phyloP scores from a whole-genome alignment of 2,329 filamentous ascomycete genomes.

The Chaetomiaceae sp. region DNA sequence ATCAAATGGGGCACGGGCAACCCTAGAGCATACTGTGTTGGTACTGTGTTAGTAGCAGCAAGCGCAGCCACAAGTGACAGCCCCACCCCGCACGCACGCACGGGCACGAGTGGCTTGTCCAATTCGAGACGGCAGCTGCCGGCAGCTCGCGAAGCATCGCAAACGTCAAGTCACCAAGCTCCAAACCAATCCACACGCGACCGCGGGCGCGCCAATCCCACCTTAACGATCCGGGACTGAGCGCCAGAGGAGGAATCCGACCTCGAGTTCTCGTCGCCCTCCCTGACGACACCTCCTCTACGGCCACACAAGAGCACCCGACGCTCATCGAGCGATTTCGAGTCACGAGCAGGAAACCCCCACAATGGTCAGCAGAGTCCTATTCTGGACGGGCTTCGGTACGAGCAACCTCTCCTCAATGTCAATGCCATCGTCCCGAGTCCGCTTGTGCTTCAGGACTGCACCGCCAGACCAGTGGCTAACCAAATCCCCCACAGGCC shows the following conservation, averaged over 20 bases:
- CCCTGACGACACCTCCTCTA: background rate
- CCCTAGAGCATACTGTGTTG: no score
- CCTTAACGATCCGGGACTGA: background rate
- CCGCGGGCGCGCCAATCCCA: slow-evolving; percentile 8
- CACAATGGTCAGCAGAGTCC: slow-evolving; percentile 57
- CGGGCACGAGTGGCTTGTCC: slow-evolving; percentile 7
- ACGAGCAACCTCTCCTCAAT: no score
- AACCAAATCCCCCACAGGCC: slow-evolving; percentile 62
- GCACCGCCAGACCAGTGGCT: no score
- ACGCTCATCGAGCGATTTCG: background rate
- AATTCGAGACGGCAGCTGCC: slow-evolving; percentile 3
- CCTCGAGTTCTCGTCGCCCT: background rate
- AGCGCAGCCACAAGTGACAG: slow-evolving; percentile 7
- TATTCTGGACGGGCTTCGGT: slow-evolving; percentile 93
- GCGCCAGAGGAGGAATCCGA: background rate
- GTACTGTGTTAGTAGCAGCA: no score
- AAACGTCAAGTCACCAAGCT: slow-evolving; percentile 14
- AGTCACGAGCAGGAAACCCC: background rate
- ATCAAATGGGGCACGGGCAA: no score
- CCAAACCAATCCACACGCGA: slow-evolving; percentile 6
- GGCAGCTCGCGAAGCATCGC: slow-evolving; percentile 9
- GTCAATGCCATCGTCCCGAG: no score
- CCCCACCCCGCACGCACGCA: slow-evolving; percentile 6
- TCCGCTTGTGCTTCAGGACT: no score
- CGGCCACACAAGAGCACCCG: background rate